Conservation (phyloP, 2,329 filamentous ascomycete genomes). For the Verticillium nubilum region DNA sequence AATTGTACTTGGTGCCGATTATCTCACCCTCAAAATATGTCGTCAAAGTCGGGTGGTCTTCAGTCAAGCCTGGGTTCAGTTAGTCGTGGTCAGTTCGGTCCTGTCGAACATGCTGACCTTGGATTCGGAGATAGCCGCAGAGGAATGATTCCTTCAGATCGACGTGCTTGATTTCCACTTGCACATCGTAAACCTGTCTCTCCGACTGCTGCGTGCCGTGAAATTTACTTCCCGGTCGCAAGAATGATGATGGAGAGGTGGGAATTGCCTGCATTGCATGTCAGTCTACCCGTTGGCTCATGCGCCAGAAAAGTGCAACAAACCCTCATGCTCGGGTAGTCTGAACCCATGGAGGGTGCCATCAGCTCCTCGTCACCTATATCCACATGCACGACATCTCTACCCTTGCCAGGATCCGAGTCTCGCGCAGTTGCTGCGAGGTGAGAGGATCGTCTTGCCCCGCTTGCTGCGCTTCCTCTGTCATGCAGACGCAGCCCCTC, state of each 20-base stretch:
- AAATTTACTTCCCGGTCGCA: slow-evolving; percentile 84
- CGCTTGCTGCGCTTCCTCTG: neutral
- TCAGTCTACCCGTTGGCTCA: neutral
- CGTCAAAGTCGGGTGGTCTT: slow-evolving; percentile 94
- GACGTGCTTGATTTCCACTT: slow-evolving; percentile 95
- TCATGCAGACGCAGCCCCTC: neutral
- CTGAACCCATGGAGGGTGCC: slow-evolving; percentile 30
- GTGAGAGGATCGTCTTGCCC: neutral
- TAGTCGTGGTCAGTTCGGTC: neutral
- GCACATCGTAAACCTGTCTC: slow-evolving; percentile 86
- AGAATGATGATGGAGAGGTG: slow-evolving; percentile 75
- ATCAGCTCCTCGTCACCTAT: slow-evolving; percentile 21
- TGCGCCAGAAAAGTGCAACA: slow-evolving; percentile 11
- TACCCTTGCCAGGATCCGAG: neutral
- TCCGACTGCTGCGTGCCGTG: slow-evolving; percentile 90
- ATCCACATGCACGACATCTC: neutral
- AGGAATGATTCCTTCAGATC: slow-evolving; percentile 91
- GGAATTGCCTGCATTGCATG: slow-evolving; percentile 58
- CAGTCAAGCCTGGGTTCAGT: slow-evolving; percentile 66
- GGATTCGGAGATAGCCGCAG: slow-evolving; percentile 91
- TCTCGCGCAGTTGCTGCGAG: neutral
- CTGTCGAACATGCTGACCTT: slow-evolving; percentile 54
- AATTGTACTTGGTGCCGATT: slow-evolving; percentile 91
- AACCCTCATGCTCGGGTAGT: slow-evolving; percentile 30
- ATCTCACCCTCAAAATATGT: slow-evolving; percentile 99